Percentiles rank a stretch among this genome's conserved stretches.
These are phyloP conservation scores for Rosa lucieae DNA, from an alignment of 306 rosid species.

Conservation along the genomic window DNA sequence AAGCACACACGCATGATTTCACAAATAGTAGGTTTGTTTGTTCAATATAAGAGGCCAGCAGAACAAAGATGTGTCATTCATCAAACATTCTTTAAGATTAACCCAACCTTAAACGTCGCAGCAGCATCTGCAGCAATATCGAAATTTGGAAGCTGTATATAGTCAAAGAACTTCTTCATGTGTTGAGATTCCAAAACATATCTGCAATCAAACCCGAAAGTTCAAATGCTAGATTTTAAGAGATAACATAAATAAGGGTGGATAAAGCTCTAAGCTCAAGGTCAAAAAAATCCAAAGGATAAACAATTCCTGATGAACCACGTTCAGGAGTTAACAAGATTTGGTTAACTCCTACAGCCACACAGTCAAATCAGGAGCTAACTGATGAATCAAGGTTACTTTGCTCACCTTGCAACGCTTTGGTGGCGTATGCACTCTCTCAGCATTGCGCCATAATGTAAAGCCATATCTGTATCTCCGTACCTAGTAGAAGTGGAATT, in stretches of 20 bases:
- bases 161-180: constrained; percentile 90
- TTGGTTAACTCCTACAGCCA: neutral
- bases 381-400: constrained; percentile 15
- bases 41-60: neutral
- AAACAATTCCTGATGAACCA: neutral
- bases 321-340: neutral
- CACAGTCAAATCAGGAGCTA: neutral
- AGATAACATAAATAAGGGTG: neutral
- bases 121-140: constrained; percentile 99
- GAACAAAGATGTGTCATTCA: neutral
- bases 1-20: neutral
- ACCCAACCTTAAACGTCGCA: constrained; percentile 87
- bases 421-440: constrained; percentile 99
- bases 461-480: constrained; percentile 88
- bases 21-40: neutral
- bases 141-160: constrained; percentile 91
- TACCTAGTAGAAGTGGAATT: constrained; percentile 47
- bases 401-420: constrained; percentile 83
- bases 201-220: constrained; percentile 48
- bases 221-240: neutral
- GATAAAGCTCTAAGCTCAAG: neutral
- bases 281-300: neutral
- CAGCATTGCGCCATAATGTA: constrained; percentile 96
- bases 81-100: constrained; percentile 6
- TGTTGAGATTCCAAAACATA: constrained; percentile 89